A percentile compares a stretch with the other conserved stretches of the same genome.
Conservation (phyloP, 2,329 filamentous ascomycete species). For the Cyphellophora europaea region DNA sequence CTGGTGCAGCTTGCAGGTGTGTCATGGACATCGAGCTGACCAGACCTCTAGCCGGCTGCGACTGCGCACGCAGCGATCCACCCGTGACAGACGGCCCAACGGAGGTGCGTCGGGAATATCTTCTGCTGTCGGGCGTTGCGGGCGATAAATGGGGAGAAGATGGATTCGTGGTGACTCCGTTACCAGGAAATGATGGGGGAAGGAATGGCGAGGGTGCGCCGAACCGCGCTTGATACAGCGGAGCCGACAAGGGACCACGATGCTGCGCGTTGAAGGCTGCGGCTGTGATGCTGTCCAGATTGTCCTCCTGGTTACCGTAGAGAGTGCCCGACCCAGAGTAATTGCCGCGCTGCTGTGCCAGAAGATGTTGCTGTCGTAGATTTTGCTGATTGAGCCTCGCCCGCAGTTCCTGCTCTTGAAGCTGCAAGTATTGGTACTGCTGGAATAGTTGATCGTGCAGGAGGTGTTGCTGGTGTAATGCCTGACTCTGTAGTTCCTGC, state of each 20-base stretch:
- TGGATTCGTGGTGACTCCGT: conserved; percentile 34
- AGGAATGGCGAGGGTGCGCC: conserved; percentile 15
- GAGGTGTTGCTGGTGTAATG: conserved; percentile 37
- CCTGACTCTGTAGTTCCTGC: conserved; percentile 28
- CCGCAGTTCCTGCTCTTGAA: conserved; percentile 40
- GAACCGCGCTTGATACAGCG: conserved; percentile 19
- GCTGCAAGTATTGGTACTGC: conserved; percentile 40
- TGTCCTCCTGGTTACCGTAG: conserved; percentile 21
- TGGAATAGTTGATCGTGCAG: conserved; percentile 40
- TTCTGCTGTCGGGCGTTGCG: conserved; percentile 32
- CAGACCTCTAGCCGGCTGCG: conserved; percentile 38
- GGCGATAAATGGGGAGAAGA: conserved; percentile 33
- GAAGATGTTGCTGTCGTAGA: conserved; percentile 3
- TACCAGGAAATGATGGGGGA: conserved; percentile 16
- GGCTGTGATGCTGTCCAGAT: conserved; percentile 9
- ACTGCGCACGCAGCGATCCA: conserved; percentile 36
- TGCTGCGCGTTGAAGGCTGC: conserved; percentile 10
- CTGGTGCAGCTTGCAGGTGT: conserved; percentile 24
- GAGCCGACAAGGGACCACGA: conserved; percentile 20
- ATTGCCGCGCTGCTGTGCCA: conserved; percentile 9
- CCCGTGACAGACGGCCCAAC: conserved; percentile 32
- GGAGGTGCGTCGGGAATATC: conserved; percentile 35
- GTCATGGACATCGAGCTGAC: conserved; percentile 22
- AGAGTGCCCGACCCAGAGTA: conserved; percentile 19
- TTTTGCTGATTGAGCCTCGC: conserved; percentile 38